Conservation (phyloP, 2,329 filamentous ascomycete genomes). For the Endothia cerciana region DNA sequence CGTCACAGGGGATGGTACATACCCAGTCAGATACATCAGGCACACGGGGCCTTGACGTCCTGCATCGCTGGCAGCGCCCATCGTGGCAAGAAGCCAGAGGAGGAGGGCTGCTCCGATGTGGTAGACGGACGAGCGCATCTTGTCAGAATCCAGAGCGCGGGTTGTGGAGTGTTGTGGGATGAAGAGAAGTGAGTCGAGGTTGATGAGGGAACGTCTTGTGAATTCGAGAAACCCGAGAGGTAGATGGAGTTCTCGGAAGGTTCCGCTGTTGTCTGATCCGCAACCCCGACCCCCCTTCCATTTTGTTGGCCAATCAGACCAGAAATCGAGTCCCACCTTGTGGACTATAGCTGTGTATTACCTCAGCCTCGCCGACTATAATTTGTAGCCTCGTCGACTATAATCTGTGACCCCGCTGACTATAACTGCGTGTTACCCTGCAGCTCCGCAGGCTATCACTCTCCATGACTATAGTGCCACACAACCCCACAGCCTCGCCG, state of each 20-base stretch:
- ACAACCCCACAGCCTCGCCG: too few relatives aligned
- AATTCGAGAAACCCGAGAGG: background rate
- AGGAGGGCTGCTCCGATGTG: background rate
- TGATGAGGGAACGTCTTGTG: background rate
- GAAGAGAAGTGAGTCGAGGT: background rate
- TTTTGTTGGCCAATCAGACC: background rate
- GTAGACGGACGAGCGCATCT: background rate
- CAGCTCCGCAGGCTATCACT: too few relatives aligned
- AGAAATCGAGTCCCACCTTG: background rate
- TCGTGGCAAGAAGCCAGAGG: slow-evolving; percentile 14
- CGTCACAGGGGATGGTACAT: slow-evolving; percentile 21
- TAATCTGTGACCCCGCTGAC: too few relatives aligned
- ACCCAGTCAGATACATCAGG: slow-evolving; percentile 58
- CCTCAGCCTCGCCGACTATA: too few relatives aligned
- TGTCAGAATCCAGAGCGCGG: background rate
- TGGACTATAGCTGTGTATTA: background rate
- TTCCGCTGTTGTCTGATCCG: background rate
- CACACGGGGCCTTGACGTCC: slow-evolving; percentile 31
- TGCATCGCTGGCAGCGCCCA: background rate
- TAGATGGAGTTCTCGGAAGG: background rate
- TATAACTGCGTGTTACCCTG: too few relatives aligned
- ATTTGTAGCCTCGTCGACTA: too few relatives aligned
- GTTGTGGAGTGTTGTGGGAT: background rate
- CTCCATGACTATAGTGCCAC: too few relatives aligned
- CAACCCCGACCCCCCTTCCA: background rate